phyloP scores from a whole-genome alignment of 2,329 filamentous ascomycete species.

The Camillea tinctor region DNA sequence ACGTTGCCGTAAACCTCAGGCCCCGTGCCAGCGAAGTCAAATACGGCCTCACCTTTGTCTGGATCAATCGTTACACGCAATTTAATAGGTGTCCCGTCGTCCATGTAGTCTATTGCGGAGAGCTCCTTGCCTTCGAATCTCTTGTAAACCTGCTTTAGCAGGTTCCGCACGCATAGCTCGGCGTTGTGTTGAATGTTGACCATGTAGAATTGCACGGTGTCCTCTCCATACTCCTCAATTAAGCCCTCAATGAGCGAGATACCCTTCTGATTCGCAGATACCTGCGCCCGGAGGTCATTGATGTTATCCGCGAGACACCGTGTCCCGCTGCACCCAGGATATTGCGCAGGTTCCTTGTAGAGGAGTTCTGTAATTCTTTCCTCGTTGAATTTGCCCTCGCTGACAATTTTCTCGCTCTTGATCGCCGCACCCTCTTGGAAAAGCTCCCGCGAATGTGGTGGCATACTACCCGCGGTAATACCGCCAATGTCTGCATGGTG shows the following conservation, averaged over 20 bases:
- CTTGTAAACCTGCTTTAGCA: conserved; percentile 66
- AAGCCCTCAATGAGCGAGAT: conserved; percentile 70
- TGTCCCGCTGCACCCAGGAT: conserved; percentile 70
- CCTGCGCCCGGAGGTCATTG: conserved; percentile 77
- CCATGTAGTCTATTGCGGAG: conserved; percentile 72
- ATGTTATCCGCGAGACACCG: conserved; percentile 73
- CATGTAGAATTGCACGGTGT: conserved; percentile 78
- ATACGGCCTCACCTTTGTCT: conserved; percentile 69
- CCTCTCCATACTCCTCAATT: conserved; percentile 71
- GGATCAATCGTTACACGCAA: conserved; percentile 70
- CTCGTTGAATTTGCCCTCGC: conserved; percentile 73
- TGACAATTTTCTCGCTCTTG: conserved; percentile 65
- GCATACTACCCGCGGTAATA: conserved; percentile 74
- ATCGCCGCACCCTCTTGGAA: conserved; percentile 59
- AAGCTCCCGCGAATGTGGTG: conserved; percentile 61
- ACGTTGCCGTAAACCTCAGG: conserved; percentile 73
- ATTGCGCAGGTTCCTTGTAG: conserved; percentile 67
- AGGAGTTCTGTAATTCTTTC: conserved; percentile 67
- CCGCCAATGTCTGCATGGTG: conserved; percentile 82
- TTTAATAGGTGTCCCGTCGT: conserved; percentile 71
- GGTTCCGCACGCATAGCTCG: conserved; percentile 65
- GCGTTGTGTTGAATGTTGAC: conserved; percentile 72
- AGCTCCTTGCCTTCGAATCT: conserved; percentile 67
- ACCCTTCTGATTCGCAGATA: conserved; percentile 76
- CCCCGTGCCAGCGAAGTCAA: conserved; percentile 73